Evolutionary conservation across 2,329 filamentous ascomycete genomes (phyloP), one percentile per base, ranked within the genome.

Genomic region (Macrophomina pseudophaseolina): DNA sequence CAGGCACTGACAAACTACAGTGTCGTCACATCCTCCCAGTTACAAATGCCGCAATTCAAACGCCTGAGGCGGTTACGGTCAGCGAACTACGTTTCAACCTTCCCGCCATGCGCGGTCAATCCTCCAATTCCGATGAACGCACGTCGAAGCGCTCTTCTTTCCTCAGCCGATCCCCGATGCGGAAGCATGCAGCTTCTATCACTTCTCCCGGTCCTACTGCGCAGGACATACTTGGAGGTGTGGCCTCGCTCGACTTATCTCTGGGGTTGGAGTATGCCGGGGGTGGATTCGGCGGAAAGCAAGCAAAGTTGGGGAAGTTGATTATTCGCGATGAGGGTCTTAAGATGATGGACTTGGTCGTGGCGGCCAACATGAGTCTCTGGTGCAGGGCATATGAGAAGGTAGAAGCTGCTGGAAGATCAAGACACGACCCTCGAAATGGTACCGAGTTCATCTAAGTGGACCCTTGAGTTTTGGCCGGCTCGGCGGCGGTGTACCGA

Each of bases 71-170:
- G 68, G 72, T 83, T 72, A 81, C 84, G 1, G 87, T 97, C 32
- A 96, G 92, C 76, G 94, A 97, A 78, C 82, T 98, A 67, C 88
- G 94, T 18, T 97, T 97, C 83, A 97, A 97, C 75, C 85, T 97
- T 0, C 93, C 66, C 9, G 32, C 56, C 11, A 79, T 72, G 60
- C 73, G 64, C 62, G 72, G 7, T 38, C 70, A 71, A n/a, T 76
- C 70, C 44, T 75, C 70, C 35, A 76, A 32, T 72, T 74, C 70
- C 53, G 76, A 75, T 6, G 73, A 77, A 28, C 35, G 56, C 12
- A 70, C 72, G 5, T 60, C 68, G 14, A 79, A 78, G 67, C 70
- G 75, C 42, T 72, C 76, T 2, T 80, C 78, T 2, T 72, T 79
- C 66, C 77, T 79, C 46, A 72, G 72, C 44, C 71, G 74, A 60